These are phyloP conservation scores for Kazachstania sp. DNA, from an alignment of 1,139 yeast genomes.

Conservation along the genomic window DNA sequence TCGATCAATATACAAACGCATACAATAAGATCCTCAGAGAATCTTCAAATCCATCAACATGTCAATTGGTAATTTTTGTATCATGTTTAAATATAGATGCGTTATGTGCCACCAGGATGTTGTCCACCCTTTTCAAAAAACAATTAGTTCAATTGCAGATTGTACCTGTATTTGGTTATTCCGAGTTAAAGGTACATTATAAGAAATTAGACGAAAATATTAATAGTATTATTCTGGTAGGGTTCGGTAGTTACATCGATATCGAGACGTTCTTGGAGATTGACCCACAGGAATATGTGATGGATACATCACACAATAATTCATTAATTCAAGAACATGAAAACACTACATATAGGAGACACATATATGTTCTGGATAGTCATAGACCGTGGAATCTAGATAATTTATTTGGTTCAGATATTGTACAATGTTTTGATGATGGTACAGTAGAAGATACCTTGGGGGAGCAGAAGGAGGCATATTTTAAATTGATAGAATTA, in stretches of 20 bases:
- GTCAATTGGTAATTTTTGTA: conserved; percentile 80
- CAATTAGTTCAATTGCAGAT: conserved; percentile 82
- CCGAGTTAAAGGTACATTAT: conserved; percentile 63
- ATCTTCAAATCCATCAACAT: conserved; percentile 78
- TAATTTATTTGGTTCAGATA: conserved; percentile 78
- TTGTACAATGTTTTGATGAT: conserved; percentile 80
- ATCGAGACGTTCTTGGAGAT: conserved; percentile 69
- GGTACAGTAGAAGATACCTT: conserved; percentile 59
- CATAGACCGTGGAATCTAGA: conserved; percentile 96
- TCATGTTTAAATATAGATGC: conserved; percentile 91
- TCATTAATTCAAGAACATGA: conserved; percentile 10
- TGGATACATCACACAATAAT: conserved; percentile 15
- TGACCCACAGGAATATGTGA: conserved; percentile 41
- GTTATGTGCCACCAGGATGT: conserved; percentile 75
- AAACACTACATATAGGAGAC: conserved; percentile 34
- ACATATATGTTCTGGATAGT: conserved; percentile 77
- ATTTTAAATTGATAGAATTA: conserved; percentile 39
- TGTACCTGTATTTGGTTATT: conserved; percentile 90
- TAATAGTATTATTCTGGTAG: conserved; percentile 69
- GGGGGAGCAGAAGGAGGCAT: conserved; percentile 46
- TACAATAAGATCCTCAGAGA: conserved; percentile 53
- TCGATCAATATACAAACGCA: conserved; percentile 50
- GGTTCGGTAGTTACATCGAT: conserved; percentile 95
- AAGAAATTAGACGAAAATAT: conserved; percentile 61
- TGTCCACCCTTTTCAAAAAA: conserved; percentile 61